Evolutionary conservation across 306 rosid genomes (phyloP), one percentile per base, ranked within the genome.

Genomic region (Prunus kanzakura): DNA sequence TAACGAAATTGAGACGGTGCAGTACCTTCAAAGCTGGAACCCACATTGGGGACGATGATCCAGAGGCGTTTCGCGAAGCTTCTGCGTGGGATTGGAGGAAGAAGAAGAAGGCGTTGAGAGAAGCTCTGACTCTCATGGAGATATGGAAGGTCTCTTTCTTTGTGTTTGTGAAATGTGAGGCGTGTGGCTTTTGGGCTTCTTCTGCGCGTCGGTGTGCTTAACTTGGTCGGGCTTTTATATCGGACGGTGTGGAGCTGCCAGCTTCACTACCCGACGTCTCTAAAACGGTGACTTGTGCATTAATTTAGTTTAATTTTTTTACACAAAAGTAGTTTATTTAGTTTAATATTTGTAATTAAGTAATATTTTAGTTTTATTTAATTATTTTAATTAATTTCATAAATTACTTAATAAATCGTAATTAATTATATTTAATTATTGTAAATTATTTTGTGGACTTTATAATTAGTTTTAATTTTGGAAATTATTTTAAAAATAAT

Each of bases 1-100:
- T 10, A 64, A 65, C 73, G 74, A 79, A 84, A 85, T 74, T 61
- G 86, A 77, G n/a, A 77, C 20, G 73, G 79, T n/a, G 15, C 2
- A 63, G 78, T 75, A 75, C 80, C 85, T 58, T 75, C 58, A 69
- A 64, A 69, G 57, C 27, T 51, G 66, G 60, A 23, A n/a, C 18
- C 68, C 30, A 58, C 80, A 62, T 58, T 69, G 54, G 41, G 25
- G 76, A 27, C 11, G 64, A 32, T 45, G 76, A 29, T 20, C 52
- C 3, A 23, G 69, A 77, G 4, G 74, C 67, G 80, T 67, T 56
- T 68, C 32, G 58, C 49, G 64, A 49, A 16, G 47, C 29, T 41
- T 35, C 50, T 15, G 43, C 41, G 69, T 46, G 76, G 15, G 67
- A 38, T 6, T 8, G 74, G 63, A 45, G 64, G 62, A 67, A 27